These are phyloP conservation scores for Candida mattraensis DNA, from an alignment of 805 yeast species.

Conservation along the genomic window DNA sequence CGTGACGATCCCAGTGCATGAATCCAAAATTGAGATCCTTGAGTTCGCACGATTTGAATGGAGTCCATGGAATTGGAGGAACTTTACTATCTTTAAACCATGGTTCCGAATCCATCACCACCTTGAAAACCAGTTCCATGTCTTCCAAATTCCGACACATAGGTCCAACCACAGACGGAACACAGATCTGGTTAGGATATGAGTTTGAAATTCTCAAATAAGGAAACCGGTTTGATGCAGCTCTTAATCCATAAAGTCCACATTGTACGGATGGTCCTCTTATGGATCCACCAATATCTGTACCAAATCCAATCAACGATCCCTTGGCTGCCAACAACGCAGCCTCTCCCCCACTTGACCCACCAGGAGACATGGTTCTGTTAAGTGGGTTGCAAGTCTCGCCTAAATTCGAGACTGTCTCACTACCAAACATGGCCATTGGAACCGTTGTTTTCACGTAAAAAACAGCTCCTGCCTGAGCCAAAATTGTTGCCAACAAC, in stretches of 20 bases:
- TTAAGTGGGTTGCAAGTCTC: slow-evolving; percentile 39
- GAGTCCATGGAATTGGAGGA: slow-evolving; percentile 55
- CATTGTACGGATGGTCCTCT: slow-evolving; percentile 35
- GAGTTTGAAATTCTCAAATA: slow-evolving; percentile 32
- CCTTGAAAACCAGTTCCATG: slow-evolving; percentile 37
- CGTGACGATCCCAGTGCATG: slow-evolving; percentile 42
- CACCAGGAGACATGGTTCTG: slow-evolving; percentile 39
- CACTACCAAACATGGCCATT: slow-evolving; percentile 43
- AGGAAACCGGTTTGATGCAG: slow-evolving; percentile 37
- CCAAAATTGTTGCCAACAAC: slow-evolving; percentile 33
- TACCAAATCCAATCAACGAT: slow-evolving; percentile 38
- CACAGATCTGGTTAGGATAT: slow-evolving; percentile 32
- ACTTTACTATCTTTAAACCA: slow-evolving; percentile 51
- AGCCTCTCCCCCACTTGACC: slow-evolving; percentile 50
- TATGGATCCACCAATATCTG: slow-evolving; percentile 42
- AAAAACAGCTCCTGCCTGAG: slow-evolving; percentile 41
- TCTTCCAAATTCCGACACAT: slow-evolving; percentile 32
- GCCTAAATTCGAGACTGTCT: slow-evolving; percentile 40
- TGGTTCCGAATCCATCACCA: slow-evolving; percentile 41
- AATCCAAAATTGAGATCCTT: slow-evolving; percentile 45
- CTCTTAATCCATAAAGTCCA: slow-evolving; percentile 37
- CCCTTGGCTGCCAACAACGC: slow-evolving; percentile 33
- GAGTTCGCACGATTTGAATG: slow-evolving; percentile 39
- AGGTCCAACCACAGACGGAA: slow-evolving; percentile 39
- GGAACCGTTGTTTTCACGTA: slow-evolving; percentile 46